These are phyloP conservation scores for Fusarium sarcochroum DNA, from an alignment of 2,329 filamentous ascomycete species.

Conservation along the genomic window DNA sequence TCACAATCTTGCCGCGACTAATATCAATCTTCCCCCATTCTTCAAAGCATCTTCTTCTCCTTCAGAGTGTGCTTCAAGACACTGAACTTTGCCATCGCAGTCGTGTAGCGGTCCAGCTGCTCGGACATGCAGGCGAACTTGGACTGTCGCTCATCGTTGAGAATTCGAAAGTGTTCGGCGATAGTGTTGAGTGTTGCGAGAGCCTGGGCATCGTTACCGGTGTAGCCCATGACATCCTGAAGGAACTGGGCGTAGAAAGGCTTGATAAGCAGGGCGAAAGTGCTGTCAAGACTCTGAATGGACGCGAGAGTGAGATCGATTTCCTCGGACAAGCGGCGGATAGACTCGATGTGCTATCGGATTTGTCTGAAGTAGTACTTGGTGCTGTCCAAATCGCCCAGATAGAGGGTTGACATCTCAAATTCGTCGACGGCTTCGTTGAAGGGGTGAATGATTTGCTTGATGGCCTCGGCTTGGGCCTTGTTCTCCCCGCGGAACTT, in stretches of 20 bases:
- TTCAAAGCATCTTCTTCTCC: slow-evolving; percentile 5
- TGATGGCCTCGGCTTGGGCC: not conserved
- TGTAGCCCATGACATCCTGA: not conserved
- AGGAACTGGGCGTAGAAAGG: not conserved
- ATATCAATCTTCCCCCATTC: not conserved
- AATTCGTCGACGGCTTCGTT: not conserved
- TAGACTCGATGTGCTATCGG: not conserved
- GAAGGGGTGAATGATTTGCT: not conserved
- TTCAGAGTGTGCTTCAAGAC: slow-evolving; percentile 6
- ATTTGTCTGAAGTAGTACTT: not conserved
- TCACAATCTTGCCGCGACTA: not conserved
- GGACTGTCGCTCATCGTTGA: not conserved
- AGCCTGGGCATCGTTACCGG: not conserved
- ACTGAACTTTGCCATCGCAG: not conserved
- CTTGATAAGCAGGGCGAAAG: not conserved
- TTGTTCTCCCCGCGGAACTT: not conserved
- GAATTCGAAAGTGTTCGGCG: not conserved
- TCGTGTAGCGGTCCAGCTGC: not conserved
- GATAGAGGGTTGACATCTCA: not conserved
- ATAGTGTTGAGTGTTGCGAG: not conserved
- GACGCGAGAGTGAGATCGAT: not conserved
- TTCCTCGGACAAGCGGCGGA: not conserved
- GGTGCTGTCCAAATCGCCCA: not conserved
- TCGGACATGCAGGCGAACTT: not conserved
- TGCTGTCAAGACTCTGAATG: not conserved